Conservation (phyloP, 2,329 filamentous ascomycete species). For the Fusarium solani-melongenae region DNA sequence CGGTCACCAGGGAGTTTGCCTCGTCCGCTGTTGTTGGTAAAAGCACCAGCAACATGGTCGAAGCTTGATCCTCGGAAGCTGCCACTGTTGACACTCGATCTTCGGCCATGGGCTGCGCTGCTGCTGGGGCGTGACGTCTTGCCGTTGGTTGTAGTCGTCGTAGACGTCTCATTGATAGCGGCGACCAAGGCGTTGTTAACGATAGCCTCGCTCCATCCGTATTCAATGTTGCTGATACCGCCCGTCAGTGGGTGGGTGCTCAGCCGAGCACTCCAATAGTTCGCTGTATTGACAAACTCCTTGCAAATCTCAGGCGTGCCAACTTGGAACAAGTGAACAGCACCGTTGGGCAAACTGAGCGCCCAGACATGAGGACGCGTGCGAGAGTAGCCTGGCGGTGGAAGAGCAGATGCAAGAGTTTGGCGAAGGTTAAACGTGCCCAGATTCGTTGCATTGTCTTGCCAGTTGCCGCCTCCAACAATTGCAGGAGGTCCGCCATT, state of each 20-base stretch:
- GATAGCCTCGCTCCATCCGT: constrained; percentile 91
- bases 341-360: constrained; percentile 88
- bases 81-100: constrained; percentile 61
- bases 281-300: constrained; percentile 93
- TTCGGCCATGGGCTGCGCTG: constrained; percentile 55
- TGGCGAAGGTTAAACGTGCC: constrained; percentile 90
- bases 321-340: constrained; percentile 97
- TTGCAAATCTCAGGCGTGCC: constrained; percentile 94
- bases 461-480: constrained; percentile 98
- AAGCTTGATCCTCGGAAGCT: constrained; percentile 69
- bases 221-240: constrained; percentile 96
- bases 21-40: constrained; percentile 60
- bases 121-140: constrained; percentile 62
- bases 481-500: constrained; percentile 66
- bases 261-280: constrained; percentile 96
- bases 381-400: constrained; percentile 92
- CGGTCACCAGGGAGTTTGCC: constrained; percentile 84
- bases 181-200: constrained; percentile 70
- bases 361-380: constrained; percentile 93
- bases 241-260: constrained; percentile 94
- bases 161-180: constrained; percentile 62
- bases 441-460: constrained; percentile 91
- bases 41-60: constrained; percentile 67
- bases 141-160: constrained; percentile 46
- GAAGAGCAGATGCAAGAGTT: constrained; percentile 89